phyloP scores from a whole-genome alignment of 225 moss, liverwort and hornwort genomes.

The Sphagnum contortum region DNA sequence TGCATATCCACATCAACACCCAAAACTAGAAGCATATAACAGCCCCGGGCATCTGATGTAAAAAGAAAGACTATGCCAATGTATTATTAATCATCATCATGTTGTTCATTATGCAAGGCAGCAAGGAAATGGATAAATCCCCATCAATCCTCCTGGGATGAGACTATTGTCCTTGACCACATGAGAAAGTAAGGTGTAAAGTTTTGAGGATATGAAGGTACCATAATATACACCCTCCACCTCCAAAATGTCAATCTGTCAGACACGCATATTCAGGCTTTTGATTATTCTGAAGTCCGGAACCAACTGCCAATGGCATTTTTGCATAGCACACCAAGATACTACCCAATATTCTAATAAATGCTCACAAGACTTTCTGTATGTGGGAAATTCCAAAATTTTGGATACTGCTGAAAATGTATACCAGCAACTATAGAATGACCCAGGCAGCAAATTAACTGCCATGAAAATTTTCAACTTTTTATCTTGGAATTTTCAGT shows the following conservation, averaged over 20 bases:
- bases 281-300: neutral
- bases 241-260: constrained; percentile 89
- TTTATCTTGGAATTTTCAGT: too few species aligned
- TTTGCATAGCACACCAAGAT: neutral
- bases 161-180: too few species aligned
- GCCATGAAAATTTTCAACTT: too few species aligned
- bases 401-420: neutral
- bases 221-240: constrained; percentile 86
- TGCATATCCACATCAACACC: neutral
- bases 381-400: neutral
- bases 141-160: too few species aligned
- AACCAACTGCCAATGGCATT: too few species aligned
- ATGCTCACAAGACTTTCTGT: neutral
- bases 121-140: too few species aligned
- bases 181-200: too few species aligned
- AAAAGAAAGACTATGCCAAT: neutral
- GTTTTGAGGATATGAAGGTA: constrained; percentile 7
- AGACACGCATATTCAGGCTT: constrained; percentile 10
- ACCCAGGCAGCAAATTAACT: neutral
- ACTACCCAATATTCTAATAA: neutral
- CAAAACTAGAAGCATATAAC: neutral
- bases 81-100: neutral
- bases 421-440: neutral
- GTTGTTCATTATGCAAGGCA: neutral
- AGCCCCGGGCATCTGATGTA: neutral